Conservation (phyloP, 495 filamentous ascomycete genomes). For the Tuber borchii region DNA sequence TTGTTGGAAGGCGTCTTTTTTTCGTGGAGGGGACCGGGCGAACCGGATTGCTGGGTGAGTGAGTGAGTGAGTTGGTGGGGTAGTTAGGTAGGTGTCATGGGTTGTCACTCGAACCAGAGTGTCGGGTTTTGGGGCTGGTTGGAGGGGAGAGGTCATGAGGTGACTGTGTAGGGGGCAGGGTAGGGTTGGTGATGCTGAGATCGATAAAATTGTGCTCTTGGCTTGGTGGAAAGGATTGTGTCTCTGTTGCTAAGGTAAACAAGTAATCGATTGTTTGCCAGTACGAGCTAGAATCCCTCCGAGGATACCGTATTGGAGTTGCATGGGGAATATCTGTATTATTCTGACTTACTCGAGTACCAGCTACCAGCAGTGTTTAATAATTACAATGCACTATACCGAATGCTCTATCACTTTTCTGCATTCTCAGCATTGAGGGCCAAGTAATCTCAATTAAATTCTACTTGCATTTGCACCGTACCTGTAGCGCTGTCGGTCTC, state of each 20-base stretch:
- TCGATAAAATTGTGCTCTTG: neutral
- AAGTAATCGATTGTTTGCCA: neutral
- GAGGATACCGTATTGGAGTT: neutral
- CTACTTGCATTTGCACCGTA: neutral
- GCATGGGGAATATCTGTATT: neutral
- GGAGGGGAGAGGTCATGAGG: neutral
- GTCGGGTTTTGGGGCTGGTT: neutral
- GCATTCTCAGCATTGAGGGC: neutral
- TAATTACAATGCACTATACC: neutral
- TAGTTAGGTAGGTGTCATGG: neutral
- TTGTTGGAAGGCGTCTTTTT: neutral
- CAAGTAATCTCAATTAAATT: neutral
- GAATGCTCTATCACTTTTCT: neutral
- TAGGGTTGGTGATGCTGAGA: constrained; percentile 1
- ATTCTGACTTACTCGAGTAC: neutral
- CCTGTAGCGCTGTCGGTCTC: neutral
- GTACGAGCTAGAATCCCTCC: neutral
- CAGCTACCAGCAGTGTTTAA: neutral
- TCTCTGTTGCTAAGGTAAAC: neutral
- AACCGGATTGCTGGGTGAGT: neutral
- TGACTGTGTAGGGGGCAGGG: neutral
- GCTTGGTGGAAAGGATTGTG: neutral
- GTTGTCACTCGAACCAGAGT: neutral
- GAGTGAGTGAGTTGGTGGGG: neutral
- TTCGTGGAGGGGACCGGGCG: constrained; percentile 2